Evolutionary conservation across 2,329 filamentous ascomycete species (phyloP).

Genomic region (Podosphaera fusca): DNA sequence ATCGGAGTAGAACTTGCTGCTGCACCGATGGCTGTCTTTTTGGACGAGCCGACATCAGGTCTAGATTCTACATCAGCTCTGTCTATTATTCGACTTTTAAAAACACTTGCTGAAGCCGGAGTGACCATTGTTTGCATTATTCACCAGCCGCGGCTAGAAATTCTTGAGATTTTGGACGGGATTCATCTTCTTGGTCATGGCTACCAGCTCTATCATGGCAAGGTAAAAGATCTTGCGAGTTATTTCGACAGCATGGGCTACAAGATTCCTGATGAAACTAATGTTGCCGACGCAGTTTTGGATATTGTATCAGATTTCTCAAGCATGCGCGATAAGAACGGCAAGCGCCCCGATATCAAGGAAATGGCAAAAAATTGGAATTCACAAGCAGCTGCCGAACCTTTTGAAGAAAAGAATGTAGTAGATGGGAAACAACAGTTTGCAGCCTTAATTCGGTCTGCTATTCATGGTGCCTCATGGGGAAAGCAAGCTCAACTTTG

Average conservation of each 20-base stretch:
- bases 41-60: constrained; percentile 18
- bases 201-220: constrained; percentile 29
- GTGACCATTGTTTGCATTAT: constrained; percentile 32
- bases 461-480: constrained; percentile 25
- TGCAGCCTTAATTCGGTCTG: constrained; percentile 21
- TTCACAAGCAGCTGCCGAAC: constrained; percentile 17
- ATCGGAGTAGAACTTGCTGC: constrained; percentile 37
- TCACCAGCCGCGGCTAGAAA: constrained; percentile 29
- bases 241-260: constrained; percentile 32
- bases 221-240: constrained; percentile 19
- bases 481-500: constrained; percentile 29
- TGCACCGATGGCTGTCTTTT: constrained; percentile 32
- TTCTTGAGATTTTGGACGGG: constrained; percentile 34
- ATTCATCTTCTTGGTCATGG: constrained; percentile 38
- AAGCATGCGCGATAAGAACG: constrained; percentile 16
- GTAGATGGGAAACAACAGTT: constrained; percentile 12
- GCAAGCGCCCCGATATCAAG: constrained; percentile 29
- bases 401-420: not conserved
- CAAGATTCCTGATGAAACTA: constrained; percentile 24
- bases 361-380: constrained; percentile 22
- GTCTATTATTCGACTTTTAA: constrained; percentile 36
- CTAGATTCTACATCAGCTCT: constrained; percentile 40
- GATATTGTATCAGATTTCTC: constrained; percentile 24
- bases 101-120: constrained; percentile 31
- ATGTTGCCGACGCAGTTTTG: constrained; percentile 34